Conservation (phyloP, 2,329 filamentous ascomycete species). For the Paecilomyces niveus region DNA sequence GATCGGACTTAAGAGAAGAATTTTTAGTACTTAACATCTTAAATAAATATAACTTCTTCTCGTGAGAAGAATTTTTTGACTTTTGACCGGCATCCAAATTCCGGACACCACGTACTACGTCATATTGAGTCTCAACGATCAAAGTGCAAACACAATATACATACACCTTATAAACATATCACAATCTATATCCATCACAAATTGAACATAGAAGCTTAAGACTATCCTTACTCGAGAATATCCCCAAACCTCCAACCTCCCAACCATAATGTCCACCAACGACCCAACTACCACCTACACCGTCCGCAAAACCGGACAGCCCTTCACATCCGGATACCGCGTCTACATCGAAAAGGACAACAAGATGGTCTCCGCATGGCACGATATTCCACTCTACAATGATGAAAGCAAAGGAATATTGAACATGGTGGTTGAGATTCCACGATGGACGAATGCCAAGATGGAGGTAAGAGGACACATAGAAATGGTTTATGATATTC, state of each 20-base stretch:
- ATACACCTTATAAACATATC: neutral
- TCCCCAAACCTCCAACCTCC: neutral
- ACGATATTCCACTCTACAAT: conserved; percentile 86
- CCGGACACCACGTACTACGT: neutral
- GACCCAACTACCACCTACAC: conserved; percentile 36
- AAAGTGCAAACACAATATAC: neutral
- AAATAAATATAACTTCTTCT: too few species aligned
- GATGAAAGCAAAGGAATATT: conserved; percentile 80
- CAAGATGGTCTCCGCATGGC: conserved; percentile 75
- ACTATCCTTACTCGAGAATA: neutral
- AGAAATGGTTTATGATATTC: neutral
- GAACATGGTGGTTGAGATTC: conserved; percentile 94
- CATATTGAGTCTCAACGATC: neutral
- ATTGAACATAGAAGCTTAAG: too few species aligned
- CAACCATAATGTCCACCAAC: conserved; percentile 12
- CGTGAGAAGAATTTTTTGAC: neutral
- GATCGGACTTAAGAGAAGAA: too few species aligned
- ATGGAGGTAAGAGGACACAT: conserved; percentile 61
- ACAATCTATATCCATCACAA: neutral
- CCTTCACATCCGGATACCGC: conserved; percentile 82
- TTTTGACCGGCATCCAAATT: neutral
- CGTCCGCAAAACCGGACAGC: conserved; percentile 68
- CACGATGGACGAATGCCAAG: conserved; percentile 91
- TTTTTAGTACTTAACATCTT: too few species aligned
- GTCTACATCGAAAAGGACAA: conserved; percentile 89